Evolutionary conservation across 257 asterid species (phyloP), one percentile per base, ranked within the genome.

Genomic region (Solanum dulcamara): DNA sequence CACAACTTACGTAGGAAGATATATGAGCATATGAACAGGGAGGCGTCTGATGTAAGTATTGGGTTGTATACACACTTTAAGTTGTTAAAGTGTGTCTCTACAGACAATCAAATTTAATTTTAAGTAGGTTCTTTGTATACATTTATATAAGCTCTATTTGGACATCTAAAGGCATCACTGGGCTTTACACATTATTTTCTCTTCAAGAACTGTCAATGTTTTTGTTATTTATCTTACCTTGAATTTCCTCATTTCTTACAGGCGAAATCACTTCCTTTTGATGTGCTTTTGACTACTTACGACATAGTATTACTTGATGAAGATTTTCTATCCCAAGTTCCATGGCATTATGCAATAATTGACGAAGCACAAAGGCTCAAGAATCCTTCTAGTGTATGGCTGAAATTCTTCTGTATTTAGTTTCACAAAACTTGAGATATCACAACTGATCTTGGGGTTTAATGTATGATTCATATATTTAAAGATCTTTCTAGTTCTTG

Each of bases 281-380:
- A 96, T 88, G 93, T 94, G 90, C 91, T 96, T 20, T 85, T 96
- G 93, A 93, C 99, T 57, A 94, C 99, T 62, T 96, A 93, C 83
- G 98, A 96, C 90, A 93, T 94, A 84, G 93, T 96, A 48, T 83
- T 96, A 90, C 90, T 94, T 80, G 98, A 96, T 92, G 93, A 93
- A 88, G 96, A 96, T 86, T 96, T 96, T 84, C 98, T 96, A n/a
- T 92, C 94, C 40, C 99, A 96, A 84, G 87, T 93, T 88, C 91
- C 93, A 26, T 96, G 99, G 99, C 92, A 91, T 88, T 94, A 93
- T 88, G 92, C 94, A 84, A 87, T 96, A 87, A 91, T 96, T 88
- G 99, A 96, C 85, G 99, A 96, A 92, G 99, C 99, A 71, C 98
- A 96, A 87, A 92, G 99, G 89, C 94, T 96, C 12, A 96, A 94